phyloP scores from a whole-genome alignment of 192 early-diverging fungal genomes.

The Linnemannia elongata region DNA sequence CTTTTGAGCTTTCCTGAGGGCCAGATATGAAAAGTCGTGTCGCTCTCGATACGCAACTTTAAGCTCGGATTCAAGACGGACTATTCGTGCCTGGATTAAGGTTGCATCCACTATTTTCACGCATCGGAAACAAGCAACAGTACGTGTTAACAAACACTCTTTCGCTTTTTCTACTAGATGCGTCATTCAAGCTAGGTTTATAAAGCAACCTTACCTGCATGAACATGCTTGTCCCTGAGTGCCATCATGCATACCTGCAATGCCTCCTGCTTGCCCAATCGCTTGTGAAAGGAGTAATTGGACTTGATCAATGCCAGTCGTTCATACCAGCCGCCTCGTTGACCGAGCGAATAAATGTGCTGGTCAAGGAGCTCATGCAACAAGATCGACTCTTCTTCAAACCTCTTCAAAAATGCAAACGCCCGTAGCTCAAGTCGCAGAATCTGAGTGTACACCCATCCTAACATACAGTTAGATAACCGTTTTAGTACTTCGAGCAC shows the following conservation, averaged over 20 bases:
- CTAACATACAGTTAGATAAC: slow-evolving; percentile 42
- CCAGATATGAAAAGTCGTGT: slow-evolving; percentile 64
- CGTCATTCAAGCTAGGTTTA: not conserved
- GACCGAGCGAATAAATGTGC: slow-evolving; percentile 63
- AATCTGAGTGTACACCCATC: slow-evolving; percentile 72
- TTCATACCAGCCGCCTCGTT: slow-evolving; percentile 77
- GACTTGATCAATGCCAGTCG: slow-evolving; percentile 71
- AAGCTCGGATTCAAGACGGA: slow-evolving; percentile 60
- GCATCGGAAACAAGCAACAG: not conserved
- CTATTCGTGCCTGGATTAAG: slow-evolving; percentile 58
- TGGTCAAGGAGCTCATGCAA: slow-evolving; percentile 72
- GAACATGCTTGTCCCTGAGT: slow-evolving; percentile 69
- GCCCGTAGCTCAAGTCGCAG: slow-evolving; percentile 65
- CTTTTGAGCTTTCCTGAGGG: slow-evolving; percentile 50
- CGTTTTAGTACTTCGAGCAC: not conserved
- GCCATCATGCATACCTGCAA: slow-evolving; percentile 72
- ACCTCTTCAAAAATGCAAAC: slow-evolving; percentile 68
- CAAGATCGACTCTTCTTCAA: slow-evolving; percentile 65
- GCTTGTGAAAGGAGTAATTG: slow-evolving; percentile 61
- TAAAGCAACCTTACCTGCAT: slow-evolving; percentile 58
- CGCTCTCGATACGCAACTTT: slow-evolving; percentile 61
- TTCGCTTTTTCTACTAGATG: no score
- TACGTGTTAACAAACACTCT: not conserved
- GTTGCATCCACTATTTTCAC: slow-evolving; percentile 55
- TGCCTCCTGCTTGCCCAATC: slow-evolving; percentile 54